Percentiles rank a stretch among this genome's conserved stretches.
Conservation (phyloP, 2,329 filamentous ascomycete genomes). For the Ceratocystis destructans region DNA sequence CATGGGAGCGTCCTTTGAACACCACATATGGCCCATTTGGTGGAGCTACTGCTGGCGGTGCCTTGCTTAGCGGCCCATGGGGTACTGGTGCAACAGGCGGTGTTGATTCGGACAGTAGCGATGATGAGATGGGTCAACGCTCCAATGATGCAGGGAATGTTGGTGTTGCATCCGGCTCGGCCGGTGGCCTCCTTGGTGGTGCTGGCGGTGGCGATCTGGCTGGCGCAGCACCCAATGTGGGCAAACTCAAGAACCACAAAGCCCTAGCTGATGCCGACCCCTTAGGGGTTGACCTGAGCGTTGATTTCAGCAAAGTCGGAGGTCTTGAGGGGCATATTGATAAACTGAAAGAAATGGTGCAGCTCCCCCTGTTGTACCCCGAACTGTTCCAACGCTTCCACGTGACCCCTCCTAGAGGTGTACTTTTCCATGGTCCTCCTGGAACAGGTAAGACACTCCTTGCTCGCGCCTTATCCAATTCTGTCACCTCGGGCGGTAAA, state of each 20-base stretch:
- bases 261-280: slow-evolving; percentile 87
- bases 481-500: slow-evolving; percentile 71
- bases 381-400: slow-evolving; percentile 86
- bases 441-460: slow-evolving; percentile 97
- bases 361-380: slow-evolving; percentile 82
- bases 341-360: slow-evolving; percentile 97
- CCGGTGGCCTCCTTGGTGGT: slow-evolving; percentile 33
- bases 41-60: slow-evolving; percentile 59
- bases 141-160: slow-evolving; percentile 45
- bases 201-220: slow-evolving; percentile 27
- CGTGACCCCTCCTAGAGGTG: slow-evolving; percentile 85
- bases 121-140: slow-evolving; percentile 68
- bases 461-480: slow-evolving; percentile 81
- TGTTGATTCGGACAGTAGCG: slow-evolving; percentile 89
- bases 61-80: slow-evolving; percentile 61
- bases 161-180: slow-evolving; percentile 44
- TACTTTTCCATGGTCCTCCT: slow-evolving; percentile 90
- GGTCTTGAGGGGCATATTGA: slow-evolving; percentile 89
- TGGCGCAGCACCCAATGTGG: slow-evolving; percentile 56
- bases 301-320: slow-evolving; percentile 89
- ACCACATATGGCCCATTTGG: slow-evolving; percentile 89
- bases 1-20: slow-evolving; percentile 70
- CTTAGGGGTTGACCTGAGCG: slow-evolving; percentile 78
- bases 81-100: slow-evolving; percentile 61
- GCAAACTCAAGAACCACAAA: slow-evolving; percentile 87